Evolutionary conservation across 2,329 filamentous ascomycete species (phyloP).

Genomic region (Endothia cerciana): DNA sequence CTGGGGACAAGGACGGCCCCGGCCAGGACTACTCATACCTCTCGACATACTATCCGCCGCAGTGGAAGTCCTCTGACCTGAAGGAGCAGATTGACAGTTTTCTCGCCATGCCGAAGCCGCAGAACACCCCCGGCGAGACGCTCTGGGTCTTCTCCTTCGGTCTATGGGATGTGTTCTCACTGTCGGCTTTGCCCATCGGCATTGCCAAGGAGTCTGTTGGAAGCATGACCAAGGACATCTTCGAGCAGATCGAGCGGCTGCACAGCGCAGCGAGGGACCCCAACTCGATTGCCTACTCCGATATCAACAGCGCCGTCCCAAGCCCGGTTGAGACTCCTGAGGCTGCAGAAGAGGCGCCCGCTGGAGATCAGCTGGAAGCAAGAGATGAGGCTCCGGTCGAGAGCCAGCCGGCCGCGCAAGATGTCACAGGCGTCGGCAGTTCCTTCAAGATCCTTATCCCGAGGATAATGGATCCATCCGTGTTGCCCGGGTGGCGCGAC

Average conservation of each 20-base stretch:
- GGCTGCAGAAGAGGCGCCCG: conserved; percentile 27
- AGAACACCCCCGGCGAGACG: conserved; percentile 47
- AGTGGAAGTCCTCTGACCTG: conserved; percentile 46
- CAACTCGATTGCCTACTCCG: conserved; percentile 50
- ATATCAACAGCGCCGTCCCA: conserved; percentile 41
- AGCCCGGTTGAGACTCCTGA: conserved; percentile 33
- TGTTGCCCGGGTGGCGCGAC: conserved; percentile 56
- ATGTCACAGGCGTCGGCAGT: conserved; percentile 20
- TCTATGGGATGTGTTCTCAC: conserved; percentile 59
- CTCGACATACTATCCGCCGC: conserved; percentile 46
- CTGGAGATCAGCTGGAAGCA: conserved; percentile 11
- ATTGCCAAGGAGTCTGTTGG: conserved; percentile 44
- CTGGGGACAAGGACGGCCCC: conserved; percentile 39
- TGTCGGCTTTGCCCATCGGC: conserved; percentile 50
- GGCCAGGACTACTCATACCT: conserved; percentile 51
- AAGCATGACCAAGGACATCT: conserved; percentile 44
- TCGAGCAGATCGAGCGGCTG: conserved; percentile 51
- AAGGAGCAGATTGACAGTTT: conserved; percentile 50
- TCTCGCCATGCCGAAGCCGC: conserved; percentile 43
- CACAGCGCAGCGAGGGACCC: conserved; percentile 48
- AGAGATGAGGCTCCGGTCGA: conserved; percentile 13
- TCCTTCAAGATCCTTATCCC: conserved; percentile 57
- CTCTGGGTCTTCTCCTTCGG: conserved; percentile 58
- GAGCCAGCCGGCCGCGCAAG: not conserved
- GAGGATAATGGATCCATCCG: conserved; percentile 55